A percentile compares a stretch with the other conserved stretches of the same genome.
phyloP scores from a whole-genome alignment of 176 grass and related monocot species.

The Melocanna baccifera region DNA sequence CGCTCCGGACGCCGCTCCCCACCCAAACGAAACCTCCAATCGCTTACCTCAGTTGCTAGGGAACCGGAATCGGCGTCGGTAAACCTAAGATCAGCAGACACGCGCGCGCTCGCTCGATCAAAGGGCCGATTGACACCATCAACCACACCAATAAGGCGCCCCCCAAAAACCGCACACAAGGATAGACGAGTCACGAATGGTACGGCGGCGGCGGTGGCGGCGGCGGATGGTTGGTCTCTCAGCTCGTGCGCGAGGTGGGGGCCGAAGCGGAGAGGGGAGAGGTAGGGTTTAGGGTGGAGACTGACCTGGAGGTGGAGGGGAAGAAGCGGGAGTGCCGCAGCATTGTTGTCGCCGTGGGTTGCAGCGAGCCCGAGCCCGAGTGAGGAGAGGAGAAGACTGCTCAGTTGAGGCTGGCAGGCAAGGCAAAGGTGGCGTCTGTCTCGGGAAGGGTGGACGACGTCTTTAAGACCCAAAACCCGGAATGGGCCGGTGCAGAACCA shows the following conservation, averaged over 20 bases:
- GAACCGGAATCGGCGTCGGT: neutral
- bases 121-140: neutral
- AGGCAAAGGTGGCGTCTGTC: slow-evolving; percentile 11
- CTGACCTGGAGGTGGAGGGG: slow-evolving; percentile 44
- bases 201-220: slow-evolving; percentile 14
- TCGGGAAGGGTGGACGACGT: neutral
- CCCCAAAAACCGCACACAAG: neutral
- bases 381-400: neutral
- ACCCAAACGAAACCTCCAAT: neutral
- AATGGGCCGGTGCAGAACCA: neutral
- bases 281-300: slow-evolving; percentile 12
- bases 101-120: neutral
- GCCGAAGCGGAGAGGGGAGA: neutral
- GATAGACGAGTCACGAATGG: neutral
- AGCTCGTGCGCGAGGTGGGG: neutral
- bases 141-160: neutral
- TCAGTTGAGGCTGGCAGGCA: neutral
- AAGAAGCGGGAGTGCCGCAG: slow-evolving; percentile 49
- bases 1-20: neutral
- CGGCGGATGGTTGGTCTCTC: neutral
- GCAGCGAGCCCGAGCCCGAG: neutral
- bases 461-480: neutral
- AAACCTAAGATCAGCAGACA: neutral
- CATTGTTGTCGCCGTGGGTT: slow-evolving; percentile 28
- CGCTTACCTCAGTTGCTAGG: neutral